These are phyloP conservation scores for Zea luxurians DNA, from an alignment of 176 grass and related monocot species.

Conservation along the genomic window DNA sequence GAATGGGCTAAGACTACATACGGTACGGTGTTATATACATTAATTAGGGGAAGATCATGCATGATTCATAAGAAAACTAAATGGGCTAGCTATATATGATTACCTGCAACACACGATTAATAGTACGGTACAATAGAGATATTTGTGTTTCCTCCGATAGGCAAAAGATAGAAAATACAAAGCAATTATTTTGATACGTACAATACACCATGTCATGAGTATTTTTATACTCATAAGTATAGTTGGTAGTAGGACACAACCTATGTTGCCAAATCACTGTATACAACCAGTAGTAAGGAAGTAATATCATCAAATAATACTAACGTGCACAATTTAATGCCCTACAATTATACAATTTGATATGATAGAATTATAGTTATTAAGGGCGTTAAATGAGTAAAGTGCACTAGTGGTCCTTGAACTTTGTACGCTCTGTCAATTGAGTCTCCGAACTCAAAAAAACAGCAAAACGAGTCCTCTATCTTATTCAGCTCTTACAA, in stretches of 20 bases:
- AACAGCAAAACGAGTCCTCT: no score
- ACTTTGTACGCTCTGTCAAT: no score
- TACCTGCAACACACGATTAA: neutral
- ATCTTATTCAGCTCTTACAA: no score
- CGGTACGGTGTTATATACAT: neutral
- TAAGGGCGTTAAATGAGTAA: no score
- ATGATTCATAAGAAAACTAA: neutral
- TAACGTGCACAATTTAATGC: neutral
- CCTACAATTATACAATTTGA: neutral
- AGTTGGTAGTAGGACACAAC: neutral
- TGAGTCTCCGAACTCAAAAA: no score
- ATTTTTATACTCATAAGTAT: neutral
- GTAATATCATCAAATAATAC: neutral
- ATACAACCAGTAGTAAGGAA: neutral
- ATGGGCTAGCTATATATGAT: neutral
- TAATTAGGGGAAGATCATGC: neutral
- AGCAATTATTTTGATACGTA: neutral
- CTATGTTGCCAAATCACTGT: neutral
- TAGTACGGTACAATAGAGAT: neutral
- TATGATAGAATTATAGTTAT: no score
- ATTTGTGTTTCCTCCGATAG: neutral
- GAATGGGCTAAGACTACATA: neutral
- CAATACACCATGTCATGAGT: neutral
- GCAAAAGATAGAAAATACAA: neutral
- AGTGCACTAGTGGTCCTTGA: no score